Percentiles rank a stretch among this genome's conserved stretches.
Conservation (phyloP, 768 basidiomycete species). For the Suillus tomentosus region DNA sequence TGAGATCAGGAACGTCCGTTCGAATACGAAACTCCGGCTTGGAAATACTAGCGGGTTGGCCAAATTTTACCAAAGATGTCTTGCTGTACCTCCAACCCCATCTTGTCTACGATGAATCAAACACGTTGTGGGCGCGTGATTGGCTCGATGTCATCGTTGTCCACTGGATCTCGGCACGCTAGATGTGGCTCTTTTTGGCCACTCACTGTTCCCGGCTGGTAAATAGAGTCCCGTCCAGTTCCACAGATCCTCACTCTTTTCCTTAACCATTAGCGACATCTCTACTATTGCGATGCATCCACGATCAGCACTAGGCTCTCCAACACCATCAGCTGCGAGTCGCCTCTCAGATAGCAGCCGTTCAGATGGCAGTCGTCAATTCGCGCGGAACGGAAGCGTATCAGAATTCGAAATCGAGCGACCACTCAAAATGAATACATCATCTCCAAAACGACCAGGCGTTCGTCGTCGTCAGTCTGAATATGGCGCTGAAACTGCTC, state of each 20-base stretch:
- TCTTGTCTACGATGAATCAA: conserved; percentile 16
- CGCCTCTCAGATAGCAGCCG: conserved; percentile 43
- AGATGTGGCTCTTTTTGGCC: conserved; percentile 36
- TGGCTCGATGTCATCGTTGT: conserved; percentile 33
- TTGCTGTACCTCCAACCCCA: conserved; percentile 16
- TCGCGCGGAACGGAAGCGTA: conserved; percentile 43
- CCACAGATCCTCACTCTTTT: conserved; percentile 17
- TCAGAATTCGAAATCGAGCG: conserved; percentile 72
- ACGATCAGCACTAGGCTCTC: conserved; percentile 33
- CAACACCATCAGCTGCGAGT: conserved; percentile 35
- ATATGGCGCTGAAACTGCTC: conserved; percentile 53
- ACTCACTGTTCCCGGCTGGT: conserved; percentile 30
- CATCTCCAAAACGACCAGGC: conserved; percentile 33
- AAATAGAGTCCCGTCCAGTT: conserved; percentile 28
- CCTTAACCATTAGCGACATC: conserved; percentile 10
- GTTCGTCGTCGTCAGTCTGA: conserved; percentile 40
- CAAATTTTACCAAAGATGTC: conserved; percentile 33
- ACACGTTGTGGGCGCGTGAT: conserved; percentile 37
- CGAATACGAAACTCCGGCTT: conserved; percentile 1
- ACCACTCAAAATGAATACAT: conserved; percentile 37
- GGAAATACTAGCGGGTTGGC: conserved; percentile 6
- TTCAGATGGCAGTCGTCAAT: conserved; percentile 35
- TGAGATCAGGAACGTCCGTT: conserved; percentile 6
- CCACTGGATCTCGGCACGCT: conserved; percentile 29
- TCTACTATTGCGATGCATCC: conserved; percentile 28